Percentiles rank a stretch among this genome's conserved stretches.
phyloP scores from a whole-genome alignment of 306 rosid genomes.

The Malus orientalis region DNA sequence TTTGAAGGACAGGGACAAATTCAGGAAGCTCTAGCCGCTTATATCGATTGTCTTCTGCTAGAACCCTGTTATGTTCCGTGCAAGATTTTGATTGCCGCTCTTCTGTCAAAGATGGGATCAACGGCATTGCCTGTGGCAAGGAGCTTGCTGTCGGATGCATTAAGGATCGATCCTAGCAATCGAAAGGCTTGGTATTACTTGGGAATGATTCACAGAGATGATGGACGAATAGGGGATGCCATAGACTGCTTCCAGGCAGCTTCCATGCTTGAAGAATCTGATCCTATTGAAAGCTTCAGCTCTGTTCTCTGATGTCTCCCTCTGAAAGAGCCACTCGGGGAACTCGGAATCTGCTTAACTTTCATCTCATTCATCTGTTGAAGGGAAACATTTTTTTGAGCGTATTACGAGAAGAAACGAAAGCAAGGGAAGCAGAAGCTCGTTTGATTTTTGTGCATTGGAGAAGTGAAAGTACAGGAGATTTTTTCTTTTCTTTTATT shows the following conservation, averaged over 20 bases:
- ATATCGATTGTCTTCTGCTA: constrained; percentile 41
- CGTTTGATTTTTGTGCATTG: constrained; percentile 14
- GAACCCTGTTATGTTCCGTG: constrained; percentile 68
- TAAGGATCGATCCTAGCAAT: constrained; percentile 76
- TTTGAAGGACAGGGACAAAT: constrained; percentile 48
- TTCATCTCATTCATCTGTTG: background rate
- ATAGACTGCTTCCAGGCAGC: constrained; percentile 96
- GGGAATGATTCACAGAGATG: constrained; percentile 69
- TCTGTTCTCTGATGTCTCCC: constrained; percentile 31
- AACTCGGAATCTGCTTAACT: background rate
- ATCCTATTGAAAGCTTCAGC: constrained; percentile 79
- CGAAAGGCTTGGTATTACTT: constrained; percentile 73
- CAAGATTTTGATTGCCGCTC: constrained; percentile 45
- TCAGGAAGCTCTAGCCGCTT: constrained; percentile 49
- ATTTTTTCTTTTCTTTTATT: background rate
- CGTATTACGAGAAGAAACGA: constrained; percentile 15
- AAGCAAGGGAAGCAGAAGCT: background rate
- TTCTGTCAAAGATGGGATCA: constrained; percentile 45
- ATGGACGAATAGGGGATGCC: constrained; percentile 69
- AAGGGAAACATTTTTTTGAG: constrained; percentile 8
- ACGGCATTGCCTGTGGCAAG: constrained; percentile 58
- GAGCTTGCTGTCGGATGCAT: constrained; percentile 72
- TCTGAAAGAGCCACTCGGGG: background rate
- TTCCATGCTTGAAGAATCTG: constrained; percentile 84
- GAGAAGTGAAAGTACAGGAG: constrained; percentile 11